Evolutionary conservation across 2,329 filamentous ascomycete genomes (phyloP).

Genomic region (Neofusicoccum umdonicola): DNA sequence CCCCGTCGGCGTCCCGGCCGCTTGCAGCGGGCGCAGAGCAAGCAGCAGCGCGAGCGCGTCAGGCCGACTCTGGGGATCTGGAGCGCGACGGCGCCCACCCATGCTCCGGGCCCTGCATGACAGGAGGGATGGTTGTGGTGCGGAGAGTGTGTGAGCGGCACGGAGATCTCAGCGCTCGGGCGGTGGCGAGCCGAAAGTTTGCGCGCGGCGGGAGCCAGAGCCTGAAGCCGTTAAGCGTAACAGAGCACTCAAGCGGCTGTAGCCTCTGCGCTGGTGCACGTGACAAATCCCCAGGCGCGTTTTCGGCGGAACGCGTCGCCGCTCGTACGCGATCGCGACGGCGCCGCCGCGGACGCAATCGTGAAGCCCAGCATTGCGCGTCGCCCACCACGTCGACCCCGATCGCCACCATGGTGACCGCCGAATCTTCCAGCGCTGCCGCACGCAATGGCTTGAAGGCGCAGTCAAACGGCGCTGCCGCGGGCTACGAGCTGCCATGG

Average conservation of each 20-base stretch:
- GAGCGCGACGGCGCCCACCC: neutral
- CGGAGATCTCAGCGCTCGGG: constrained; percentile 9
- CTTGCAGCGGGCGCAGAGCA: neutral
- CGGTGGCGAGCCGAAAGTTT: constrained; percentile 4
- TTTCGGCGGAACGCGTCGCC: neutral
- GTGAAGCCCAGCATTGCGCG: neutral
- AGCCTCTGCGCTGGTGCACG: neutral
- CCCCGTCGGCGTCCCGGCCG: neutral
- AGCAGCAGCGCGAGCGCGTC: neutral
- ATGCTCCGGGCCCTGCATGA: constrained; percentile 10
- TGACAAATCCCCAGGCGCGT: neutral
- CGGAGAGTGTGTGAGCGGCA: constrained; percentile 7
- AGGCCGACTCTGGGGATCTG: neutral
- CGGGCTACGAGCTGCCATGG: constrained; percentile 78
- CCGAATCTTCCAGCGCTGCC: constrained; percentile 50
- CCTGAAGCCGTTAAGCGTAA: neutral
- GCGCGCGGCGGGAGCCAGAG: neutral
- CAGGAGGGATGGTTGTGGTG: neutral
- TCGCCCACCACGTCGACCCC: neutral
- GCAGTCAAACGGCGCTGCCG: constrained; percentile 34
- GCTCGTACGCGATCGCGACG: neutral
- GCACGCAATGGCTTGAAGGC: constrained; percentile 43
- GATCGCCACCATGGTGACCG: constrained; percentile 42
- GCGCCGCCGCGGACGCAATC: neutral
- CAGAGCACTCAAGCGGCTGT: too few species aligned